A percentile compares a stretch with the other conserved stretches of the same genome.
Conservation (phyloP, 495 filamentous ascomycete genomes). For the Eremomyces bilateralis region DNA sequence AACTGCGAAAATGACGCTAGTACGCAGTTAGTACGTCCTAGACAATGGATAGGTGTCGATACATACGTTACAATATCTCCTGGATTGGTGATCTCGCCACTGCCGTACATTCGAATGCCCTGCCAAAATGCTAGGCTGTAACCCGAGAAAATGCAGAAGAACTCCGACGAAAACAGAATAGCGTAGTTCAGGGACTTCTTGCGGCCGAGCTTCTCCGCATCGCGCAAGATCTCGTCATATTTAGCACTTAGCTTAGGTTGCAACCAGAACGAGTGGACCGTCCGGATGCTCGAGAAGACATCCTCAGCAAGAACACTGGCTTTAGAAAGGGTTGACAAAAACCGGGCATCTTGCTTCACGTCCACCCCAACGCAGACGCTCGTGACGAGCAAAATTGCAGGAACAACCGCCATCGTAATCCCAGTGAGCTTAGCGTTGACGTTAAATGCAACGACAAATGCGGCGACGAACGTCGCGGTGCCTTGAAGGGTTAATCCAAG, state of each 20-base stretch:
- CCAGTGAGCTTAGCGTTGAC: slow-evolving; percentile 31
- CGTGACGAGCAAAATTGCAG: slow-evolving; percentile 11
- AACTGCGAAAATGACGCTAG: slow-evolving; percentile 13
- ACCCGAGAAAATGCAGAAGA: slow-evolving; percentile 12
- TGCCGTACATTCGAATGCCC: slow-evolving; percentile 13
- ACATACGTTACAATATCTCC: slow-evolving; percentile 14
- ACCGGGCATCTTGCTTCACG: slow-evolving; percentile 7
- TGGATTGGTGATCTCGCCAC: slow-evolving; percentile 11
- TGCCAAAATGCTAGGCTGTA: slow-evolving; percentile 14
- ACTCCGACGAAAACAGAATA: slow-evolving; percentile 12
- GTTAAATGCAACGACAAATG: slow-evolving; percentile 31
- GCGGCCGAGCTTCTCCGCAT: slow-evolving; percentile 9
- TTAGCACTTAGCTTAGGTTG: slow-evolving; percentile 5
- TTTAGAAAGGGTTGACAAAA: slow-evolving; percentile 10
- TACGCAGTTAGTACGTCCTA: not conserved
- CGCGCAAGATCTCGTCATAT: slow-evolving; percentile 9
- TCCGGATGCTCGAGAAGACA: slow-evolving; percentile 13
- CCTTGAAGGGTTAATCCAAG: slow-evolving; percentile 31
- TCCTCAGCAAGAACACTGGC: slow-evolving; percentile 12
- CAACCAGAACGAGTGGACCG: slow-evolving; percentile 14
- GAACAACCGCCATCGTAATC: slow-evolving; percentile 11
- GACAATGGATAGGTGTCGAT: not conserved
- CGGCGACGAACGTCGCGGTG: slow-evolving; percentile 26
- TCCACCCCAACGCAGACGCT: slow-evolving; percentile 10
- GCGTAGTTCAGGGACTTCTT: slow-evolving; percentile 14